Evolutionary conservation across 2,329 filamentous ascomycete species (phyloP), one percentile per base, ranked within the genome.

Genomic region (Curvularia eragrostidis): DNA sequence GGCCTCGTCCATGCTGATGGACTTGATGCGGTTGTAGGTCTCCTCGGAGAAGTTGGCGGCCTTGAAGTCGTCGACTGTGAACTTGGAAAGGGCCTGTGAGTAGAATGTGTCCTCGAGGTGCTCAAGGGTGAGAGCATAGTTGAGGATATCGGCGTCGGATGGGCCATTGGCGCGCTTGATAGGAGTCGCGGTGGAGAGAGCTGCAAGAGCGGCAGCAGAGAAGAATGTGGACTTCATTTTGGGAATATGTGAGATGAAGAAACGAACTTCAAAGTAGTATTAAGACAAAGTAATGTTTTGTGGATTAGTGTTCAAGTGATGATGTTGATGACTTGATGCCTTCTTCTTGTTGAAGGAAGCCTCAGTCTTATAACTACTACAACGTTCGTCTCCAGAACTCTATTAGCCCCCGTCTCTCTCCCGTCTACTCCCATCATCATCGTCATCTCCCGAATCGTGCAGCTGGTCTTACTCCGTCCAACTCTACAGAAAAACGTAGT

Each of bases 81-180:
- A 89, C 66, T 85, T 87, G 56, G 78, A 72, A 4, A 90, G 78
- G 36, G 83, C 87, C 48, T 87, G 71, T 36, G 79, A 76, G 76
- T 90, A 90, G 77, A 90, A 90, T 54, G 79, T 80, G 59, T 84
- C 78, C 75, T 90, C 88, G 12, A 80, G 71, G 64, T 80, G 77
- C 69, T 81, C 79, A 2, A 80, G 77, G 5, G 78, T 80, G 26
- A 80, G 66, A 5, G 79, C 78, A 57, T 80, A 81, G 69, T 79
- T 77, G 62, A 81, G 75, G 55, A 81, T 74, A 18, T 64, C 67
- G 50, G 41, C 66, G 48, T 75, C 69, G 10, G 59, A 55, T 28
- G 63, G 65, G 38, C 57, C 63, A 39, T 56, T 42, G 19, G 59
- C 59, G 48, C 70, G 72, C 63, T 70, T 65, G 26, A 70, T 70